Percentiles rank a stretch among this genome's conserved stretches.
phyloP scores from a whole-genome alignment of 306 rosid species.

The Cucurbita argyrosperma region DNA sequence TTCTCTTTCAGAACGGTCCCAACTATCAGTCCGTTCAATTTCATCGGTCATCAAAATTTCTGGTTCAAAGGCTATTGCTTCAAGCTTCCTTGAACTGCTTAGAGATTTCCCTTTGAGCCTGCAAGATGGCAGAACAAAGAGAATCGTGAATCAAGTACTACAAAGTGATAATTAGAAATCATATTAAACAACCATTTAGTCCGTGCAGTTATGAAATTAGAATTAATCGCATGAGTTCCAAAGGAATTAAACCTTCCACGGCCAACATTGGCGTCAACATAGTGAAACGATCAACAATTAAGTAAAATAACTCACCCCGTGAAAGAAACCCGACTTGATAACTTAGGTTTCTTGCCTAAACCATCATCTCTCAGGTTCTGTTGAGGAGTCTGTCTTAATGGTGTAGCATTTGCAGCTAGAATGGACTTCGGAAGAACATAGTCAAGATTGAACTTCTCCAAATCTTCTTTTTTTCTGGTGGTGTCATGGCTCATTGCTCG shows the following conservation, averaged over 20 bases:
- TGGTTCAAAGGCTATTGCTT: slow-evolving; percentile 41
- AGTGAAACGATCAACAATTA: background rate
- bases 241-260: background rate
- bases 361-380: slow-evolving; percentile 20
- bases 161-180: background rate
- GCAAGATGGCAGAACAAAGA: slow-evolving; percentile 11
- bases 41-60: slow-evolving; percentile 67
- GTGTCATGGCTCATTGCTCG: slow-evolving; percentile 19
- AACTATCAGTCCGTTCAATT: slow-evolving; percentile 27
- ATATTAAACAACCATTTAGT: background rate
- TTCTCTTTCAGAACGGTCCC: slow-evolving; percentile 51
- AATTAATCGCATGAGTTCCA: background rate
- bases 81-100: slow-evolving; percentile 34
- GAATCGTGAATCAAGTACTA: background rate
- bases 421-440: slow-evolving; percentile 48
- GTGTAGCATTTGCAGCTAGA: slow-evolving; percentile 25
- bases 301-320: slow-evolving; percentile 34
- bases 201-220: background rate
- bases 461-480: slow-evolving; percentile 30
- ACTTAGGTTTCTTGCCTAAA: slow-evolving; percentile 24
- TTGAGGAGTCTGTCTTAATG: slow-evolving; percentile 29
- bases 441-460: slow-evolving; percentile 35
- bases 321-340: slow-evolving; percentile 32
- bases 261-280: background rate
- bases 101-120: slow-evolving; percentile 49